Evolutionary conservation across 2,329 filamentous ascomycete species (phyloP), one percentile per base, ranked within the genome.

Genomic region (Aspergillus hortae): DNA sequence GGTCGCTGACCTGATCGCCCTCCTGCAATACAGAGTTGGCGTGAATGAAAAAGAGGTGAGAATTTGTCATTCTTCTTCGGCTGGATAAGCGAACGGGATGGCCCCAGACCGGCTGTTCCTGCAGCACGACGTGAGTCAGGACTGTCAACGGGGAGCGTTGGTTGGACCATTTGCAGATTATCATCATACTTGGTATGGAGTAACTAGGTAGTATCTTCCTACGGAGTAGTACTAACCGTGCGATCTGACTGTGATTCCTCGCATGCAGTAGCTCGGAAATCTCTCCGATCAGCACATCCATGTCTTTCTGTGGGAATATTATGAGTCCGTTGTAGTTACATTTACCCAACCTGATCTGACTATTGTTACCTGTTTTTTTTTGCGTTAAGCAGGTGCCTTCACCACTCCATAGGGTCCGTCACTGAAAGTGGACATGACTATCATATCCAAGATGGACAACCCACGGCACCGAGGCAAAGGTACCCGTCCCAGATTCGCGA

Each of bases 91-190:
- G 40, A 42, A 23, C 23, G 23, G 23, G 23, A 23, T 7, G 15
- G 40, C 46, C 43, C 42, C 51, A 49, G 23, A 45, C 40, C 30
- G 50, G 43, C 46, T 19, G 52, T 48, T 44, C 51, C 48, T 57
- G 49, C 53, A 56, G 53, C 41, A 38, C 49, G 55, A 56, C 51
- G 49, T 57, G 56, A 57, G 48, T 54, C 48, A 52, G 47, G 41
- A 47, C 46, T 45, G 33, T 55, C 44, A 35, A 51, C 25, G 4
- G 33, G 23, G 36, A 6, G 2, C 30, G 36, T 10, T 51, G 53
- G 48, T 52, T 57, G 55, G 55, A 50, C 25, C n/a, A 15, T 46
- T 19, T 9, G 14, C 25, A 23, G 33, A 36, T 30, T 19, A 14
- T 44, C 25, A 15, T 43, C 25, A 27, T 27, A 40, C 23, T 15